These are phyloP conservation scores for Rubia yunnanensis DNA, from an alignment of 257 asterid species.

Conservation along the genomic window DNA sequence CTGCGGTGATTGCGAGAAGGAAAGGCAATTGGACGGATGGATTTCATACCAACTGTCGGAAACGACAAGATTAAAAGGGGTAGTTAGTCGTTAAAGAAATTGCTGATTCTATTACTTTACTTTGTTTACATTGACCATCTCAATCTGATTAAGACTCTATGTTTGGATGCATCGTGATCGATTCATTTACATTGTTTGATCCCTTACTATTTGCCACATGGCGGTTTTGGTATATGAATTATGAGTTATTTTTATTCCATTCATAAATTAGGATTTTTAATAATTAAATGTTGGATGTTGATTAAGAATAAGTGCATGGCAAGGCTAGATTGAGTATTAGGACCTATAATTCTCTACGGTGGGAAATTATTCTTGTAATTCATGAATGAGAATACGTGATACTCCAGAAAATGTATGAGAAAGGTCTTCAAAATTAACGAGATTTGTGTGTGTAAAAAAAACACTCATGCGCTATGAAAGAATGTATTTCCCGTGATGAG, in stretches of 20 bases:
- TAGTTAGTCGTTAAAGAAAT: background rate
- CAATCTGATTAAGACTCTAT: background rate
- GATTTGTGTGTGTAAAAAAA: no score
- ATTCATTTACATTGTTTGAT: background rate
- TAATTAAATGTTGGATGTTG: no score
- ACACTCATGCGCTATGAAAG: no score
- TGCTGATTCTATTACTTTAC: background rate
- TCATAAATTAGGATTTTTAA: no score
- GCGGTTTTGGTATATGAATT: background rate
- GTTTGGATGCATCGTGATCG: background rate
- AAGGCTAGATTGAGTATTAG: no score
- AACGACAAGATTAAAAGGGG: conserved; percentile 15
- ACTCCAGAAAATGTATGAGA: no score
- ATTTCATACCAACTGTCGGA: conserved; percentile 16
- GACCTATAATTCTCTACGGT: no score
- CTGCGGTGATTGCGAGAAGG: conserved; percentile 50
- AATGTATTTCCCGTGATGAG: no score
- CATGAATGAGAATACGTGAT: no score
- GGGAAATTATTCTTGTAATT: no score
- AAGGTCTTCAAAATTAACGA: no score
- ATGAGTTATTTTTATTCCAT: background rate
- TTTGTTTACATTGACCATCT: background rate
- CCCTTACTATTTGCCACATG: background rate
- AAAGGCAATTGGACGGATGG: conserved; percentile 22
- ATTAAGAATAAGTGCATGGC: no score